Conservation (phyloP, 164 flowering plant species). For the Nymphaea colorata region DNA sequence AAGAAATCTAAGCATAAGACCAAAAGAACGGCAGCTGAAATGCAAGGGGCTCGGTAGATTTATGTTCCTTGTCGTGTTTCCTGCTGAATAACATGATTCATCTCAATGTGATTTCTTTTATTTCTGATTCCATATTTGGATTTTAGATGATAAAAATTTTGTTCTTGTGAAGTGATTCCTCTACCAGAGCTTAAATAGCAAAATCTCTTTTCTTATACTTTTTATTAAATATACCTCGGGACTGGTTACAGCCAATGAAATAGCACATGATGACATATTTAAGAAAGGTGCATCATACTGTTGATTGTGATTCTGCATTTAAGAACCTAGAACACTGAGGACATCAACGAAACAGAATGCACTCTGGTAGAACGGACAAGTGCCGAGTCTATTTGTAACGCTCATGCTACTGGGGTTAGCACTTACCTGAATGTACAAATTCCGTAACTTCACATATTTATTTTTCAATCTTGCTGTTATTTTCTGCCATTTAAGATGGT, state of each 20-base stretch:
- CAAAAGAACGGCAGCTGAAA: neutral
- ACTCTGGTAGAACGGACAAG: neutral
- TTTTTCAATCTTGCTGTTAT: neutral
- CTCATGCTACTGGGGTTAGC: neutral
- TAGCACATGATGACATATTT: neutral
- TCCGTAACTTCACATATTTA: too few species aligned
- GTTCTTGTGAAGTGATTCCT: neutral
- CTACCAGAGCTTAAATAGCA: too few species aligned
- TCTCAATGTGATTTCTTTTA: too few species aligned
- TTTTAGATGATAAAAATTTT: neutral
- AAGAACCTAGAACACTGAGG: too few species aligned
- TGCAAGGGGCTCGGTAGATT: neutral
- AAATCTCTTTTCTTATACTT: neutral
- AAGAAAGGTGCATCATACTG: neutral
- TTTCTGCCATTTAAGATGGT: neutral
- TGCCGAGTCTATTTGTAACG: neutral
- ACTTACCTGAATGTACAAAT: too few species aligned
- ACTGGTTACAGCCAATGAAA: neutral
- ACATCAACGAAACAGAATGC: too few species aligned
- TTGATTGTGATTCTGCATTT: neutral
- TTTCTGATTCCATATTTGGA: neutral
- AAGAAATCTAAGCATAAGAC: neutral
- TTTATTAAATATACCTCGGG: neutral
- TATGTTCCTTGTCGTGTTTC: neutral
- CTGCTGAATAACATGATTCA: neutral